Evolutionary conservation across 2,329 filamentous ascomycete genomes (phyloP).

Genomic region (Hyphodiscus sp.): DNA sequence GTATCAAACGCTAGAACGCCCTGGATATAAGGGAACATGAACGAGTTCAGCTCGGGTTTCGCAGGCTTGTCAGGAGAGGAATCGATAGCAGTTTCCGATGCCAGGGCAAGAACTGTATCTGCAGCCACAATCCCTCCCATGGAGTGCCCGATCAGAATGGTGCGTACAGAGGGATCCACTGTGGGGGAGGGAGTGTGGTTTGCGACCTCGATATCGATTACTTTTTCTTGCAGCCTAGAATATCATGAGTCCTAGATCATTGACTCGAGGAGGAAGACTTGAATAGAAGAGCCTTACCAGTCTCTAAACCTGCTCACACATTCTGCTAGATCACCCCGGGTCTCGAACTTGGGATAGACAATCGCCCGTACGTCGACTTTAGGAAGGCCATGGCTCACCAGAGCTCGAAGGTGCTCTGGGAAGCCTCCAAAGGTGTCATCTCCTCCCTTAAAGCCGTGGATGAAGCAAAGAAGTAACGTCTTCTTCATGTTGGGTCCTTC

Average conservation of each 20-base stretch:
- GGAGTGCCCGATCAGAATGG: constrained; percentile 78
- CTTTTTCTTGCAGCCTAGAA: constrained; percentile 73
- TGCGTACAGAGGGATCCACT: constrained; percentile 76
- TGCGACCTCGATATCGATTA: constrained; percentile 89
- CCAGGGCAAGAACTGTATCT: constrained; percentile 72
- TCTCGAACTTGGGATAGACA: constrained; percentile 78
- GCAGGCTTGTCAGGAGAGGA: background rate
- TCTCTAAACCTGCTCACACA: constrained; percentile 69
- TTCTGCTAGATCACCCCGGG: constrained; percentile 66
- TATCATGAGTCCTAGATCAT: background rate
- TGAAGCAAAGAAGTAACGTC: constrained; percentile 74
- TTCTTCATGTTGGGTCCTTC: constrained; percentile 55
- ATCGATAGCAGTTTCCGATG: constrained; percentile 23
- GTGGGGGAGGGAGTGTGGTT: constrained; percentile 76
- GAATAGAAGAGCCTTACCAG: constrained; percentile 44
- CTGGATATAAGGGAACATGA: constrained; percentile 93
- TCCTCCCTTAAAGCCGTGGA: constrained; percentile 84
- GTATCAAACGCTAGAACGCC: constrained; percentile 92
- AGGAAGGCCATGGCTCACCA: constrained; percentile 60
- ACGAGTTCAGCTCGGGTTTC: constrained; percentile 37
- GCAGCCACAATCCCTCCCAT: constrained; percentile 94
- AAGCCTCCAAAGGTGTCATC: constrained; percentile 74
- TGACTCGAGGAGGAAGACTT: background rate
- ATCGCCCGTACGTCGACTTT: constrained; percentile 60
- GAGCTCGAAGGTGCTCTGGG: constrained; percentile 61